Conservation (phyloP, 176 grass and related monocot genomes). For the Cenchrus fungigraminus region DNA sequence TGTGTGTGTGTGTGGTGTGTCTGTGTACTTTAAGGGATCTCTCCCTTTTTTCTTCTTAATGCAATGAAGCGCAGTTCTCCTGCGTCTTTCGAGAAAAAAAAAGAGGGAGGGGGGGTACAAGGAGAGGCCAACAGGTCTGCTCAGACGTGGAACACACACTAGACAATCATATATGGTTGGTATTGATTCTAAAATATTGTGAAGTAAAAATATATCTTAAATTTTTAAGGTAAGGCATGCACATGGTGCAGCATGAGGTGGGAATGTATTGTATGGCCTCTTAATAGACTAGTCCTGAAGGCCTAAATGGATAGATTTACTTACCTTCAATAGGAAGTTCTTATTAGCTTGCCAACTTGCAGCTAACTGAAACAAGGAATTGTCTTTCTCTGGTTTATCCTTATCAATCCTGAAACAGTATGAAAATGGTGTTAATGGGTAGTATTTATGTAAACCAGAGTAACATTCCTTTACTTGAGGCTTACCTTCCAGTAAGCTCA, state of each 20-base stretch:
- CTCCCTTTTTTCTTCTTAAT: too few relatives aligned
- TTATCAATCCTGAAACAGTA: constrained; percentile 63
- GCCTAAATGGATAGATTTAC: constrained; percentile 26
- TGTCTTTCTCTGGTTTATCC: constrained; percentile 39
- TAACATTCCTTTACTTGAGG: constrained; percentile 8
- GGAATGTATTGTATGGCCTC: neutral
- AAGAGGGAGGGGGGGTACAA: too few relatives aligned
- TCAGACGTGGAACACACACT: too few relatives aligned
- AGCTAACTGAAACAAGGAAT: constrained; percentile 79
- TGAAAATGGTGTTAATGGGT: constrained; percentile 21
- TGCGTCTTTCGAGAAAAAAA: too few relatives aligned
- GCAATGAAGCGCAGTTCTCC: too few relatives aligned
- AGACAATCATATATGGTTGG: neutral
- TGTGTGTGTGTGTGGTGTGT: too few relatives aligned
- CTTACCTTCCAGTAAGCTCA: constrained; percentile 81
- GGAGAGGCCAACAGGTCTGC: too few relatives aligned
- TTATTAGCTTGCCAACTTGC: constrained; percentile 99
- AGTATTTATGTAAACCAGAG: neutral
- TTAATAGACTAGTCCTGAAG: neutral
- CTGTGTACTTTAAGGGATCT: too few relatives aligned
- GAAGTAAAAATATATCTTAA: neutral
- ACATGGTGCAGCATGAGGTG: neutral
- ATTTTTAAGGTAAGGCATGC: neutral
- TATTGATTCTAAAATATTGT: neutral
- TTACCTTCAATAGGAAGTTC: constrained; percentile 91